These are phyloP conservation scores for Venturia aucupariae DNA, from an alignment of 2,329 filamentous ascomycete species.

Conservation along the genomic window DNA sequence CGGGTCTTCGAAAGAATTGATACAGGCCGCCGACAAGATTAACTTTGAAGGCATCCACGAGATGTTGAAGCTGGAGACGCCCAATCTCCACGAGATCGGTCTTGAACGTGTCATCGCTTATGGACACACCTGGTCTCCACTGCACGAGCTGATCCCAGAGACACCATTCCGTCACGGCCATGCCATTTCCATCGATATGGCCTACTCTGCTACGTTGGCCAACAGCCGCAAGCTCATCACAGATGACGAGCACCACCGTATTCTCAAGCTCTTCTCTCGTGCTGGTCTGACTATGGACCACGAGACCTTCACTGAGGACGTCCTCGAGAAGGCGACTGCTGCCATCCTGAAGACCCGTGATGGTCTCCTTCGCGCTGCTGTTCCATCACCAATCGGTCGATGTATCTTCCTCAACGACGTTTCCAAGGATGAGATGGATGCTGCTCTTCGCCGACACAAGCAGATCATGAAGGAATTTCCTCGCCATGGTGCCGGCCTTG, in stretches of 20 bases:
- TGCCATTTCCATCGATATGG: constrained; percentile 69
- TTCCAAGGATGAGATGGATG: constrained; percentile 50
- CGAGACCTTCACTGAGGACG: constrained; percentile 53
- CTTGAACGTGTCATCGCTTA: constrained; percentile 65
- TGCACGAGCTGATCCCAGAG: constrained; percentile 60
- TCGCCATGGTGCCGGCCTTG: constrained; percentile 54
- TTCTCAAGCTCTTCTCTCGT: constrained; percentile 60
- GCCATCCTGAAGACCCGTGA: constrained; percentile 65
- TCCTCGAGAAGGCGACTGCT: constrained; percentile 56
- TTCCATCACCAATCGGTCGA: constrained; percentile 56
- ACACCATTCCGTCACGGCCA: constrained; percentile 63
- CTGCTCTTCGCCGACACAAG: constrained; percentile 55
- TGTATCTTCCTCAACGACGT: constrained; percentile 64
- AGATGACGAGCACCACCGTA: constrained; percentile 49
- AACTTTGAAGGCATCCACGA: constrained; percentile 61
- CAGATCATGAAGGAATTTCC: constrained; percentile 53
- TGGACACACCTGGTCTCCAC: constrained; percentile 65
- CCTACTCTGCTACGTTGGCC: constrained; percentile 61
- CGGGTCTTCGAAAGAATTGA: constrained; percentile 46
- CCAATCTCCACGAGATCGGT: constrained; percentile 64
- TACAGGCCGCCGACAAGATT: constrained; percentile 54
- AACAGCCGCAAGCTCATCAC: constrained; percentile 52
- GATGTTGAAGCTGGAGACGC: constrained; percentile 65
- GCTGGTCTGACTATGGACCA: constrained; percentile 66
- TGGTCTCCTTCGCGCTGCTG: constrained; percentile 57